Evolutionary conservation across 257 asterid genomes (phyloP).

Genomic region (Scutellaria minor): DNA sequence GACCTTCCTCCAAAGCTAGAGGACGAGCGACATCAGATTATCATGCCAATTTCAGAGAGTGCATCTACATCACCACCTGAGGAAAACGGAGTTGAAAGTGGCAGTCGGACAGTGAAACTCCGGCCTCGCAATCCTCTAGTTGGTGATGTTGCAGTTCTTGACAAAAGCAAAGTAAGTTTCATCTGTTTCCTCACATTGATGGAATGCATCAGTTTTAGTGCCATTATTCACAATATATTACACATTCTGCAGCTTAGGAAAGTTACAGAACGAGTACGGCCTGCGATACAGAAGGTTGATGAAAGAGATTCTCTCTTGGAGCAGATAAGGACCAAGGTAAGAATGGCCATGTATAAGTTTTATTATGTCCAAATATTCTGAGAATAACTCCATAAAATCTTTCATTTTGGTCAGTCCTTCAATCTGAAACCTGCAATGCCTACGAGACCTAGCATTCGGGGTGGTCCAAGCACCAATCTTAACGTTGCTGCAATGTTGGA

Average conservation of each 20-base stretch:
- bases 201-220: conserved; percentile 25
- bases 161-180: conserved; percentile 76
- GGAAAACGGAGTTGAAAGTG: conserved; percentile 51
- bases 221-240: conserved; percentile 32
- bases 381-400: conserved; percentile 38
- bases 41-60: conserved; percentile 41
- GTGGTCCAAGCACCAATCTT: conserved; percentile 80
- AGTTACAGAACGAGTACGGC: conserved; percentile 64
- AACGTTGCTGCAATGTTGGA: conserved; percentile 85
- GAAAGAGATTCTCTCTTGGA: conserved; percentile 81
- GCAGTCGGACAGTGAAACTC: conserved; percentile 50
- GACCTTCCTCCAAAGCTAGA: conserved; percentile 36
- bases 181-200: conserved; percentile 7
- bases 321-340: conserved; percentile 90
- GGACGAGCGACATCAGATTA: conserved; percentile 33
- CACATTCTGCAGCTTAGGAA: conserved; percentile 74
- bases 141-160: conserved; percentile 69
- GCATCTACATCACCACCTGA: conserved; percentile 46
- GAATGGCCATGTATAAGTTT: conserved; percentile 8
- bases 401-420: conserved; percentile 67
- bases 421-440: conserved; percentile 76
- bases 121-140: conserved; percentile 71
- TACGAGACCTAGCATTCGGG: conserved; percentile 73
- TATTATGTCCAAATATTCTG: conserved; percentile 16
- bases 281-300: conserved; percentile 59